A percentile compares a stretch with the other conserved stretches of the same genome.
Evolutionary conservation across 2,329 filamentous ascomycete genomes (phyloP).

Genomic region (Chaetomium olivaceum): DNA sequence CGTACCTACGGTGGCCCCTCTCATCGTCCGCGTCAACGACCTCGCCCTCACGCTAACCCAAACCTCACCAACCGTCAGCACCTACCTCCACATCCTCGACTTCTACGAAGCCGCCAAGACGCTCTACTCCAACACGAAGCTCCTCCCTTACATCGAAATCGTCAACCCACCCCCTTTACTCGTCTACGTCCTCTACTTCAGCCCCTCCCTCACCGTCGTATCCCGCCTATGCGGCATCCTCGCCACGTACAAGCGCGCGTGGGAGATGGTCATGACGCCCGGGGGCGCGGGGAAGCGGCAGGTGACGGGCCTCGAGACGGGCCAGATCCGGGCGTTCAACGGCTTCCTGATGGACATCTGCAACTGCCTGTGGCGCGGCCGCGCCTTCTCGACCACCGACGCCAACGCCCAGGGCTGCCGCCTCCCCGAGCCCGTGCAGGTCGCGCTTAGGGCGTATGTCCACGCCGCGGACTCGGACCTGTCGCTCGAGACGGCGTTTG

Average conservation of each 20-base stretch:
- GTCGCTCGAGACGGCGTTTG: constrained; percentile 53
- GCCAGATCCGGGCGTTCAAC: constrained; percentile 72
- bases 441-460: constrained; percentile 51
- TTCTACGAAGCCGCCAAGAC: constrained; percentile 67
- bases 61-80: constrained; percentile 45
- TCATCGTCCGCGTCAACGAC: constrained; percentile 53
- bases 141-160: constrained; percentile 61
- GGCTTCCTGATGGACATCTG: constrained; percentile 84
- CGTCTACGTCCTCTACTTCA: constrained; percentile 72
- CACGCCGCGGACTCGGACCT: constrained; percentile 49
- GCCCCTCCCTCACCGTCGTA: constrained; percentile 60
- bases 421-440: constrained; percentile 47
- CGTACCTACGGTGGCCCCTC: constrained; percentile 42
- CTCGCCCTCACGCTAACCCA: constrained; percentile 63
- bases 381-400: constrained; percentile 67
- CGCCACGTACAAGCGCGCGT: constrained; percentile 70
- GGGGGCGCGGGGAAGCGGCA: constrained; percentile 29
- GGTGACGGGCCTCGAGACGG: constrained; percentile 52
- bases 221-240: constrained; percentile 71
- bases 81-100: constrained; percentile 61
- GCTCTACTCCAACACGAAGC: constrained; percentile 53
- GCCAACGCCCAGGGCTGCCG: constrained; percentile 61
- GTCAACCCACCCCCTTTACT: constrained; percentile 66
- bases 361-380: constrained; percentile 77
- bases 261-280: constrained; percentile 62